Evolutionary conservation across 73 alveolate species (phyloP).

Genomic region (Paramecium biaurelia): DNA sequence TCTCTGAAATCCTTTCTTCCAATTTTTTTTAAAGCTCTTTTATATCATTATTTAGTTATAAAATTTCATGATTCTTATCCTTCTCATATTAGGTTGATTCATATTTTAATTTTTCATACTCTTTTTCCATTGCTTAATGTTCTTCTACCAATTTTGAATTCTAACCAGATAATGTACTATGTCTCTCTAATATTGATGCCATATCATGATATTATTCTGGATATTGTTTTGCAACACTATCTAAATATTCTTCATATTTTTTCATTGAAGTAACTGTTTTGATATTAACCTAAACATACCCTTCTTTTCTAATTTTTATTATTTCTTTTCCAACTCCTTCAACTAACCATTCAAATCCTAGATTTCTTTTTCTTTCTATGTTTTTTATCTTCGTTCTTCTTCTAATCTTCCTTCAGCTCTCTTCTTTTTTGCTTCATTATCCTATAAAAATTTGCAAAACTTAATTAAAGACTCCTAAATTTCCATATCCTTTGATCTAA

Average conservation of each 20-base stretch:
- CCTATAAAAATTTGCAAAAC: conserved; percentile 81
- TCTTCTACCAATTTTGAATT: conserved; percentile 72
- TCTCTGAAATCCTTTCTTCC: conserved; percentile 62
- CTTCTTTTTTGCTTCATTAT: conserved; percentile 79
- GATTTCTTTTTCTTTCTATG: conserved; percentile 63
- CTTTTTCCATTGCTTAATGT: conserved; percentile 68
- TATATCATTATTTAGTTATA: conserved; percentile 76
- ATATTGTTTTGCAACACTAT: conserved; percentile 72
- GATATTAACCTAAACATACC: background rate
- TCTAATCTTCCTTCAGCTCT: conserved; percentile 76
- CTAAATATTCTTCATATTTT: conserved; percentile 85
- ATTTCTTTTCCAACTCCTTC: conserved; percentile 46
- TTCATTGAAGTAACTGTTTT: conserved; percentile 71
- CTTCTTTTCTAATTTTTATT: conserved; percentile 59
- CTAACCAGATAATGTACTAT: conserved; percentile 72
- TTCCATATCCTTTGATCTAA: conserved; percentile 75
- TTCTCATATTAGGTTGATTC: conserved; percentile 64
- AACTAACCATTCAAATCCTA: background rate
- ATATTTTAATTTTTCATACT: conserved; percentile 75
- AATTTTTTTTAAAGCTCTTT: conserved; percentile 65
- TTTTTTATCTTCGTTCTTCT: conserved; percentile 64
- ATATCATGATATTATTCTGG: conserved; percentile 85
- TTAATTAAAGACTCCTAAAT: conserved; percentile 77
- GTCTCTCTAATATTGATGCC: conserved; percentile 74
- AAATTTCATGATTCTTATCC: conserved; percentile 71